Percentiles rank a stretch among this genome's conserved stretches.
These are phyloP conservation scores for Catenaria anguillulae DNA, from an alignment of 371 early-diverging fungal genomes.

Conservation along the genomic window DNA sequence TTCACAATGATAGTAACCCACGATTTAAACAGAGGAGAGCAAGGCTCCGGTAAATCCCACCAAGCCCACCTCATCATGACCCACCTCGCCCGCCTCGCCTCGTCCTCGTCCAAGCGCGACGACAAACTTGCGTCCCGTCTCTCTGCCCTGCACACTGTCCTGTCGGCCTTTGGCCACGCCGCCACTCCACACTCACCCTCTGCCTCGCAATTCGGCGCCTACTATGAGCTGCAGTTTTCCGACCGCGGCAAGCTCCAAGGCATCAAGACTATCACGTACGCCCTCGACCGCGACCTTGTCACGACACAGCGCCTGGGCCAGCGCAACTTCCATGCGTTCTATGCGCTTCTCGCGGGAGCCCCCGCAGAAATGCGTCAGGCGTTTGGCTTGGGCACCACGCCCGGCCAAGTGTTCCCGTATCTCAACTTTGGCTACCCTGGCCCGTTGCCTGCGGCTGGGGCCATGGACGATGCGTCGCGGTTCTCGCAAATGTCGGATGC, in stretches of 20 bases:
- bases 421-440: constrained; percentile 39
- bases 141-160: constrained; percentile 30
- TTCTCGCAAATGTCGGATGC: constrained; percentile 15
- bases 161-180: constrained; percentile 66
- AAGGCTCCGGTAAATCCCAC: not conserved
- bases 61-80: not conserved
- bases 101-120: constrained; percentile 3
- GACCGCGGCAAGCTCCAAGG: constrained; percentile 72
- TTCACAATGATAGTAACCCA: too few relatives aligned
- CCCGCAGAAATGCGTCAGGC: constrained; percentile 18
- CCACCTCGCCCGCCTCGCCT: not conserved
- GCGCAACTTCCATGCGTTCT: constrained; percentile 55
- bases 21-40: not conserved
- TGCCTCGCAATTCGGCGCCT: constrained; percentile 64
- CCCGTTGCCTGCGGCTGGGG: constrained; percentile 12
- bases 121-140: not conserved
- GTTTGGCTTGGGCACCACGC: constrained; percentile 34
- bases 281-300: constrained; percentile 68
- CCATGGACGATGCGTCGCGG: not conserved
- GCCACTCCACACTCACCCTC: constrained; percentile 48
- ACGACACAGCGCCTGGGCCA: constrained; percentile 45
- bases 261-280: constrained; percentile 64
- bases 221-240: constrained; percentile 73
- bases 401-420: constrained; percentile 60
- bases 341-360: constrained; percentile 27